Conservation (phyloP, 495 filamentous ascomycete species). For the Talaromyces nanjingensis region DNA sequence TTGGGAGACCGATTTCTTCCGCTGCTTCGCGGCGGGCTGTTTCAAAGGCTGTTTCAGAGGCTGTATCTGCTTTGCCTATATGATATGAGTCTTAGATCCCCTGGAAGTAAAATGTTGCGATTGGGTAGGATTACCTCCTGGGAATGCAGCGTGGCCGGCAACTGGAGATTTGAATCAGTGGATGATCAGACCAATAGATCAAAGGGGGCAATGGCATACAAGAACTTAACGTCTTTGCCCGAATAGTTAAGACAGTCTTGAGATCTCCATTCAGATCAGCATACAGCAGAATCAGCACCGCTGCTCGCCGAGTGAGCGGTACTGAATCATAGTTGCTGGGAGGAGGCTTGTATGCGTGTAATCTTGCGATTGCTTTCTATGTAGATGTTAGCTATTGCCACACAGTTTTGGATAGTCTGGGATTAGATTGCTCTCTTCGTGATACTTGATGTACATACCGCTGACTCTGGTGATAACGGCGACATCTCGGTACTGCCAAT, state of each 20-base stretch:
- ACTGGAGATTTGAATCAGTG: conserved; percentile 18
- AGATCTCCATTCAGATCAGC: conserved; percentile 71
- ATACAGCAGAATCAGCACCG: conserved; percentile 79
- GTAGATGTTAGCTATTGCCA: not conserved
- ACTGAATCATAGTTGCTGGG: conserved; percentile 54
- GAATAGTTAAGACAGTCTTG: conserved; percentile 78
- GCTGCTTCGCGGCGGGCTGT: conserved; percentile 82
- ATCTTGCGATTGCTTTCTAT: conserved; percentile 68
- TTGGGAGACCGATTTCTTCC: conserved; percentile 85
- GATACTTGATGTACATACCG: not conserved
- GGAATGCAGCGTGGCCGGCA: conserved; percentile 79
- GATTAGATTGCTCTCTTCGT: too few species aligned
- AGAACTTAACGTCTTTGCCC: conserved; percentile 64
- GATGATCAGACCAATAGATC: too few species aligned
- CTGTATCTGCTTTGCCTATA: conserved; percentile 42
- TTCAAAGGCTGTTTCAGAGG: conserved; percentile 51
- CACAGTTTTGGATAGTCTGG: too few species aligned
- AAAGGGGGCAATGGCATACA: conserved; percentile 26
- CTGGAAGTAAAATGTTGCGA: not conserved
- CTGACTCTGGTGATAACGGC: conserved; percentile 6
- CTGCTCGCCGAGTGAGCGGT: conserved; percentile 66
- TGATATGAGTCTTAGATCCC: conserved; percentile 7
- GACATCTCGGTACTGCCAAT: not conserved
- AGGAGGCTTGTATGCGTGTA: conserved; percentile 62
- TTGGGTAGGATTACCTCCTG: conserved; percentile 60